phyloP scores from a whole-genome alignment of 768 basidiomycete genomes.

The Tricholoma sp. region DNA sequence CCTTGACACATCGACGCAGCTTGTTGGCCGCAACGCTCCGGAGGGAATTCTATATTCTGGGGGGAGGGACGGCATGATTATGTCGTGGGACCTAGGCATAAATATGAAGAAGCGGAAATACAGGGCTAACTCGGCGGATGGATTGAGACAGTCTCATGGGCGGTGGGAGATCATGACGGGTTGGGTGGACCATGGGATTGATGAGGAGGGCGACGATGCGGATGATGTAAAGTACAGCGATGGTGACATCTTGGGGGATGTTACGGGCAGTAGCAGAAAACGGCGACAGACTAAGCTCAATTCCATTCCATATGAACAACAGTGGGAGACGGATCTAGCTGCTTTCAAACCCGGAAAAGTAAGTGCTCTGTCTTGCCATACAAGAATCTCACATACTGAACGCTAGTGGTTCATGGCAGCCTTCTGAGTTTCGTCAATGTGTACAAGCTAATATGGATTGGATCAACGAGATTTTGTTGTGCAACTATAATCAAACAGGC shows the following conservation, averaged over 20 bases:
- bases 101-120: slow-evolving; percentile 47
- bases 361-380: slow-evolving; percentile 16
- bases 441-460: slow-evolving; percentile 91
- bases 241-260: slow-evolving; percentile 76
- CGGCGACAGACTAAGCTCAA: slow-evolving; percentile 33
- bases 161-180: slow-evolving; percentile 84
- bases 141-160: slow-evolving; percentile 18
- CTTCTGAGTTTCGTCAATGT: slow-evolving; percentile 76
- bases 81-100: slow-evolving; percentile 82
- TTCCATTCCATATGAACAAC: slow-evolving; percentile 57
- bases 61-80: slow-evolving; percentile 83
- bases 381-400: slow-evolving; percentile 2
- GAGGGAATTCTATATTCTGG: slow-evolving; percentile 89
- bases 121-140: slow-evolving; percentile 19
- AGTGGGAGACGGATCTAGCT: slow-evolving; percentile 75
- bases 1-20: slow-evolving; percentile 75
- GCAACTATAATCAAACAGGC: slow-evolving; percentile 89
- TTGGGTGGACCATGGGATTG: slow-evolving; percentile 67
- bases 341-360: slow-evolving; percentile 46
- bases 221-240: slow-evolving; percentile 57
- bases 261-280: slow-evolving; percentile 27
- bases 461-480: slow-evolving; percentile 92
- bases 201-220: slow-evolving; percentile 61
- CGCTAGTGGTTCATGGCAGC: slow-evolving; percentile 16
- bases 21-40: slow-evolving; percentile 60